These are phyloP conservation scores for Cyberlindnera samutprakarnensis DNA, from an alignment of 805 yeast species.

Conservation along the genomic window DNA sequence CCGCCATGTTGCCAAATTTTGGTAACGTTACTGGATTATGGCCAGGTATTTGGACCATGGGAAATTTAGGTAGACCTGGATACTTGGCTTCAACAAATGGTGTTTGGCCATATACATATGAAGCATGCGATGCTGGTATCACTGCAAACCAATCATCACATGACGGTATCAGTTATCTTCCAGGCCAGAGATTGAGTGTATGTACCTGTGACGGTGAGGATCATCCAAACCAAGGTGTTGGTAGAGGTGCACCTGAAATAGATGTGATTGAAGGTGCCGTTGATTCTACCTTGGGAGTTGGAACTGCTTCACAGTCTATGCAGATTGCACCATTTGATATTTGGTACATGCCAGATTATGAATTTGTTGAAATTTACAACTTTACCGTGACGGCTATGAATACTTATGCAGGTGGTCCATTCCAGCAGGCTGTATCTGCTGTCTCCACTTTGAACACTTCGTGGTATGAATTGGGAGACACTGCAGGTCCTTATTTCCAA, in stretches of 20 bases:
- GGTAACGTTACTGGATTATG: constrained; percentile 80
- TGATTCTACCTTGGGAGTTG: constrained; percentile 37
- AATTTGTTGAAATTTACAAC: constrained; percentile 68
- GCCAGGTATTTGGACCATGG: constrained; percentile 97
- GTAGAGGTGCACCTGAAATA: constrained; percentile 95
- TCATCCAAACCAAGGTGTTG: constrained; percentile 82
- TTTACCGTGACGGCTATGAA: constrained; percentile 69
- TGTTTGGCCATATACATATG: constrained; percentile 90
- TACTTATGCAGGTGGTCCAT: constrained; percentile 86
- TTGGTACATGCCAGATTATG: constrained; percentile 90
- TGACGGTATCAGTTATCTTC: constrained; percentile 81
- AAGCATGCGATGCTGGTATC: constrained; percentile 86
- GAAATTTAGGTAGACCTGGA: constrained; percentile 90
- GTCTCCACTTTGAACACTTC: constrained; percentile 67
- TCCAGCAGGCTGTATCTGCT: constrained; percentile 88
- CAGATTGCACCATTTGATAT: constrained; percentile 93
- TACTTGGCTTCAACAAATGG: constrained; percentile 84
- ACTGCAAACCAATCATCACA: constrained; percentile 88
- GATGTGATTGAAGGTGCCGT: constrained; percentile 86
- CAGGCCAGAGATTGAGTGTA: constrained; percentile 70
- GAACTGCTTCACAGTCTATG: constrained; percentile 81
- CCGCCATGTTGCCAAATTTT: constrained; percentile 71
- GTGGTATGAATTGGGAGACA: constrained; percentile 72
- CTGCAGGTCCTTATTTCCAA: constrained; percentile 50
- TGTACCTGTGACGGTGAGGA: constrained; percentile 81